A percentile compares a stretch with the other conserved stretches of the same genome.
Conservation (phyloP, 2,329 filamentous ascomycete species). For the Thermothelomyces thermophilus region DNA sequence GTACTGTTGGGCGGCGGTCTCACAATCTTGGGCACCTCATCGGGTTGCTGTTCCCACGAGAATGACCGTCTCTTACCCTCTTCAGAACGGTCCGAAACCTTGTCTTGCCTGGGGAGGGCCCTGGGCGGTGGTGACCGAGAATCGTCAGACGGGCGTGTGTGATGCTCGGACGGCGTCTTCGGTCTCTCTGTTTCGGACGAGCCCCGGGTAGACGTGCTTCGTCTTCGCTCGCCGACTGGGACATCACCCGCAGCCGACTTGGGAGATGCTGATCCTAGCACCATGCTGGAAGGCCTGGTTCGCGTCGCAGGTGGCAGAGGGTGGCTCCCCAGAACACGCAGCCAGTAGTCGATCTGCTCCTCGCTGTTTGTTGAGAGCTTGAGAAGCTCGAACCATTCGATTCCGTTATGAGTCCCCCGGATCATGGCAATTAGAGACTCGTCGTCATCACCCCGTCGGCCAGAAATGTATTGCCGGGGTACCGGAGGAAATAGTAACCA, state of each 20-base stretch:
- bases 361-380: constrained; percentile 70
- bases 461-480: constrained; percentile 65
- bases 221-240: constrained; percentile 35
- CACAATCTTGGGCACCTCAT: constrained; percentile 32
- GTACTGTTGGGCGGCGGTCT: constrained; percentile 31
- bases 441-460: constrained; percentile 63
- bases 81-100: constrained; percentile 19
- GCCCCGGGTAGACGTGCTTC: constrained; percentile 16
- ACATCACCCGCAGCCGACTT: constrained; percentile 27
- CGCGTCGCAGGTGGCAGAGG: constrained; percentile 41
- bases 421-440: constrained; percentile 83
- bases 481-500: constrained; percentile 93
- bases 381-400: constrained; percentile 79
- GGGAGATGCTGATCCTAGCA: constrained; percentile 15
- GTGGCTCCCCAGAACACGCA: constrained; percentile 62
- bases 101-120: constrained; percentile 31
- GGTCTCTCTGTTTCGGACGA: constrained; percentile 23
- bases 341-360: constrained; percentile 76
- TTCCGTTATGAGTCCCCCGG: constrained; percentile 57
- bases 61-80: constrained; percentile 28
- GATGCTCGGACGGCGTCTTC: constrained; percentile 34
- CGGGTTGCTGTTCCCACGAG: constrained; percentile 34
- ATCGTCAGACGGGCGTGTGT: constrained; percentile 26
- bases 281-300: constrained; percentile 22
- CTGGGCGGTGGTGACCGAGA: constrained; percentile 28